Percentiles rank a stretch among this genome's conserved stretches.
phyloP scores from a whole-genome alignment of 2,329 filamentous ascomycete species.

The Penicillium sp. region DNA sequence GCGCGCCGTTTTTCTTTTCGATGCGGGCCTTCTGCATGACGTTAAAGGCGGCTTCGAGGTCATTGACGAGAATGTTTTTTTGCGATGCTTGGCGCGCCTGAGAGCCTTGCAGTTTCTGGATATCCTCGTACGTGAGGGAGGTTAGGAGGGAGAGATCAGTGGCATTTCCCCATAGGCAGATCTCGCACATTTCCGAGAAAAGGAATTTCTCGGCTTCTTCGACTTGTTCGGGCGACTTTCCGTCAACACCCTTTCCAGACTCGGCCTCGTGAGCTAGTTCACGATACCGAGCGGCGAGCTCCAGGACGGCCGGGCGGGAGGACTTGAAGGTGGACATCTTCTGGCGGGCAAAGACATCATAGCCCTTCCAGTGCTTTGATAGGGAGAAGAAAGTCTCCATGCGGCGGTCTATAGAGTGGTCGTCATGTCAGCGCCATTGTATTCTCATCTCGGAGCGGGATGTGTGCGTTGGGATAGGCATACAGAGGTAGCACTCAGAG shows the following conservation, averaged over 20 bases:
- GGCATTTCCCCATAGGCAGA: slow-evolving; percentile 96
- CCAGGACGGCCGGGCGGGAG: slow-evolving; percentile 82
- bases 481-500: slow-evolving; percentile 87
- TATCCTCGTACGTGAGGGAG: slow-evolving; percentile 89
- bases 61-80: slow-evolving; percentile 90
- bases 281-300: slow-evolving; percentile 79
- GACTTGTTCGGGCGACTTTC: slow-evolving; percentile 52
- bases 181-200: slow-evolving; percentile 93
- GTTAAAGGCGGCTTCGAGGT: slow-evolving; percentile 73
- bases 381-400: slow-evolving; percentile 78
- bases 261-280: slow-evolving; percentile 73
- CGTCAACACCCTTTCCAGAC: slow-evolving; percentile 54
- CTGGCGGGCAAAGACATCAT: slow-evolving; percentile 88
- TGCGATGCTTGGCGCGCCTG: slow-evolving; percentile 85
- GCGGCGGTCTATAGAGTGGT: slow-evolving; percentile 62
- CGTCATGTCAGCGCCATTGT: slow-evolving; percentile 30
- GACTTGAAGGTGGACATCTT: slow-evolving; percentile 93
- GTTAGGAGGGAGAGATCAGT: slow-evolving; percentile 92
- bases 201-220: slow-evolving; percentile 75
- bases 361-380: slow-evolving; percentile 82
- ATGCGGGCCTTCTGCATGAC: slow-evolving; percentile 52
- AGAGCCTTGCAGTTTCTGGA: slow-evolving; percentile 92
- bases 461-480: slow-evolving; percentile 16
- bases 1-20: slow-evolving; percentile 66
- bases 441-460: neutral